Percentiles rank a stretch among this genome's conserved stretches.
These are phyloP conservation scores for Lophium mytilinum DNA, from an alignment of 495 filamentous ascomycete species.

Conservation along the genomic window DNA sequence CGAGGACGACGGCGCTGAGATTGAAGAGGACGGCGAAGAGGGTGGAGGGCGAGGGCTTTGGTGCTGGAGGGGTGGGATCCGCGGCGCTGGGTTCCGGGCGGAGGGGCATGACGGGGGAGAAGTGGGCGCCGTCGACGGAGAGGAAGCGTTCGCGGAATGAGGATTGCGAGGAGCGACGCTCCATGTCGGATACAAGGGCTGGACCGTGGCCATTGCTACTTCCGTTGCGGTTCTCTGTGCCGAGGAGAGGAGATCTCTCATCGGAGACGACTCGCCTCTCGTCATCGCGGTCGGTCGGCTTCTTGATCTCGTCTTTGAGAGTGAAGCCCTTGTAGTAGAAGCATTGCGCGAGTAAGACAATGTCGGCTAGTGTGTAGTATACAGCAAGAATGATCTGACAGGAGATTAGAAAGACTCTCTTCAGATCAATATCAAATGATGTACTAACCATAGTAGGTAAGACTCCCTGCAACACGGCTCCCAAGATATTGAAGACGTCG, in stretches of 20 bases:
- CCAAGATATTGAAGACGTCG: constrained; percentile 95
- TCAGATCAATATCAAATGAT: neutral
- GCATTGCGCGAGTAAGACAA: constrained; percentile 78
- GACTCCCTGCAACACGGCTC: constrained; percentile 85
- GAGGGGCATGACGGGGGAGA: constrained; percentile 74
- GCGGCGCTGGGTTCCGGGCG: neutral
- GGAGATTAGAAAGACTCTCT: neutral
- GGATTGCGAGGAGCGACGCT: constrained; percentile 18
- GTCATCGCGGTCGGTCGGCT: neutral
- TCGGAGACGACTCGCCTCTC: neutral
- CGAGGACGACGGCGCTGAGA: constrained; percentile 59
- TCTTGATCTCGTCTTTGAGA: constrained; percentile 45
- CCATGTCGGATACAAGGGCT: constrained; percentile 13
- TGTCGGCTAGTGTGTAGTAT: constrained; percentile 91
- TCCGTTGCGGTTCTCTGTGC: constrained; percentile 10
- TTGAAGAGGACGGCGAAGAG: constrained; percentile 64
- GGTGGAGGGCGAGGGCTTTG: constrained; percentile 28
- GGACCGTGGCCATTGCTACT: constrained; percentile 5
- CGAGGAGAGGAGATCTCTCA: constrained; percentile 25
- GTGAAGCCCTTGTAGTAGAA: constrained; percentile 91
- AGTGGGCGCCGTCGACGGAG: constrained; percentile 51
- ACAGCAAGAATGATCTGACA: constrained; percentile 71
- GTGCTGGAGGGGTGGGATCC: constrained; percentile 26
- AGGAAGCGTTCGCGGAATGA: constrained; percentile 40
- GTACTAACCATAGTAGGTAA: constrained; percentile 73